Evolutionary conservation across 441 rosid genomes (phyloP).

Genomic region (Metrosideros polymorpha): DNA sequence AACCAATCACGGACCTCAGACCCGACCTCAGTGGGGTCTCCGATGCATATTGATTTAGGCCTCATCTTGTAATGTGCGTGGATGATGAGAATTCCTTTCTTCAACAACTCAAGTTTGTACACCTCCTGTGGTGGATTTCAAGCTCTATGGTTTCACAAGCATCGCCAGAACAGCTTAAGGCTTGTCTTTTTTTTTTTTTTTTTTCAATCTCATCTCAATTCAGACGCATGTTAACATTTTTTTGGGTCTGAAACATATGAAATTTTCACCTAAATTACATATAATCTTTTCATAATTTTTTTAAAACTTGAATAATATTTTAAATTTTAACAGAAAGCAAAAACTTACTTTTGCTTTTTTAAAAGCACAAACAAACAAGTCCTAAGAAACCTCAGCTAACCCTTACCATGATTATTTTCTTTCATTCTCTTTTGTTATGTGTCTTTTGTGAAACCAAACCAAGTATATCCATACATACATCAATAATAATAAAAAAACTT

Average conservation of each 20-base stretch:
- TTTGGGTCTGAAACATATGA: not conserved
- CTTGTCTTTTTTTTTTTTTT: not conserved
- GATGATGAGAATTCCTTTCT: not conserved
- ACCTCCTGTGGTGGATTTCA: rapidly evolving
- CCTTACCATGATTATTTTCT: no score
- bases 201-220: not conserved
- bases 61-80: not conserved
- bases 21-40: rapidly evolving
- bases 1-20: not conserved
- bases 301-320: no score
- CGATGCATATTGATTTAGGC: not conserved
- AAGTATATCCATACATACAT: no score
- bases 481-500: no score
- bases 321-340: no score
- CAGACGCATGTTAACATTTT: not conserved
- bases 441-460: no score
- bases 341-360: no score
- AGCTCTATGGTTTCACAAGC: not conserved
- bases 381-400: no score
- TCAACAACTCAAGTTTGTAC: not conserved
- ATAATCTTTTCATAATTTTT: rapidly evolving
- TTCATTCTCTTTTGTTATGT: no score
- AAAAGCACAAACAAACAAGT: no score
- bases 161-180: not conserved
- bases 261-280: not conserved